Evolutionary conservation across 2,329 filamentous ascomycete species (phyloP).

Genomic region (Coniochaeta sp.): DNA sequence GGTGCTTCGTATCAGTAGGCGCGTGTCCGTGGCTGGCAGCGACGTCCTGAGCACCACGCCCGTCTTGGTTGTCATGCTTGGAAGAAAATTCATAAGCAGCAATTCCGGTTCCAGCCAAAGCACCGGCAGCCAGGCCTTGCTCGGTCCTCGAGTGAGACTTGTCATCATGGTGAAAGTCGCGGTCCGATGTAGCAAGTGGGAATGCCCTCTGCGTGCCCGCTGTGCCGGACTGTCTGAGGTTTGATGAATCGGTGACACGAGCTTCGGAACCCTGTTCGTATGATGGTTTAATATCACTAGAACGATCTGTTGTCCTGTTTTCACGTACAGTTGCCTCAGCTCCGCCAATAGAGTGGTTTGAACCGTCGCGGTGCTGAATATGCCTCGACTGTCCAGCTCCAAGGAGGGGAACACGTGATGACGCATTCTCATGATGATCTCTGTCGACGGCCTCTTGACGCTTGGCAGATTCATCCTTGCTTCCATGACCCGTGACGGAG

Average conservation of each 20-base stretch:
- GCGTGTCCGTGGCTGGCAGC: not conserved
- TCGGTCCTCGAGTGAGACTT: not conserved
- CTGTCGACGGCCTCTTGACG: slow-evolving; percentile 5
- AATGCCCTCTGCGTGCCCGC: not conserved
- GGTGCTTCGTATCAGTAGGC: not conserved
- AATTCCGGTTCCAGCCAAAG: not conserved
- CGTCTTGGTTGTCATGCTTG: not conserved
- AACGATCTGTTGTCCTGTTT: not conserved
- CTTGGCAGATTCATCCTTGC: slow-evolving; percentile 9
- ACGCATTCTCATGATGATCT: not conserved
- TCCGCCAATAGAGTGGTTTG: not conserved
- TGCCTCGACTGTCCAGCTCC: not conserved
- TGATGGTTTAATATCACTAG: not conserved
- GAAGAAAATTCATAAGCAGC: not conserved
- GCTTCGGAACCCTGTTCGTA: too few relatives aligned
- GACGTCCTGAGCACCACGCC: not conserved
- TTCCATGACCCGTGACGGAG: slow-evolving; percentile 12
- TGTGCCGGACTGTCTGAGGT: not conserved
- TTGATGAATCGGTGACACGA: not conserved
- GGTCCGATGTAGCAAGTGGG: not conserved
- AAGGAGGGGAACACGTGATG: not conserved
- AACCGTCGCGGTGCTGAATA: not conserved
- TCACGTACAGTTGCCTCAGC: not conserved
- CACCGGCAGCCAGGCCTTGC: not conserved
- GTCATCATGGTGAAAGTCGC: not conserved